Conservation (phyloP, 371 early-diverging fungal genomes). For the Dinochytrium kinnereticum region DNA sequence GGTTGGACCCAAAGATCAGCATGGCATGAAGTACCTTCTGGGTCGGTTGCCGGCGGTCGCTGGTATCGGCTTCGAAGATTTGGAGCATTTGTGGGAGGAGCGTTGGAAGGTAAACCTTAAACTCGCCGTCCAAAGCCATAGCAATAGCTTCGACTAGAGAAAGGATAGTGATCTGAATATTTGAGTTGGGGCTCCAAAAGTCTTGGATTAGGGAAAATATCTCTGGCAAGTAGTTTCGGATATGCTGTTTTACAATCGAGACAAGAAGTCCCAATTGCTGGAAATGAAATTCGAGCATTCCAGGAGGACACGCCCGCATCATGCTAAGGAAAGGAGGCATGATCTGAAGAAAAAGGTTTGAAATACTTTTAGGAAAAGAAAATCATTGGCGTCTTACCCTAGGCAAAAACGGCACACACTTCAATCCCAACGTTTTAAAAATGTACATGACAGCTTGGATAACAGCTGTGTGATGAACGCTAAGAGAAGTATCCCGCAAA, state of each 20-base stretch:
- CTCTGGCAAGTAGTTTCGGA: constrained; percentile 82
- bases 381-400: constrained; percentile 37
- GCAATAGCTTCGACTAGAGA: constrained; percentile 87
- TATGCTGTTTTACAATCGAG: constrained; percentile 88
- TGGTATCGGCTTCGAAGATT: constrained; percentile 76
- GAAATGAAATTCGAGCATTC: constrained; percentile 89
- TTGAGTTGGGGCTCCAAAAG: constrained; percentile 75
- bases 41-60: constrained; percentile 75
- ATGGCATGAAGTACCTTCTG: constrained; percentile 83
- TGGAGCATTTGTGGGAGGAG: constrained; percentile 77
- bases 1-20: constrained; percentile 82
- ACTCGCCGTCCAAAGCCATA: constrained; percentile 85
- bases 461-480: constrained; percentile 83
- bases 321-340: constrained; percentile 61
- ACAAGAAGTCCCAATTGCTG: constrained; percentile 85
- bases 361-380: not conserved
- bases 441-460: constrained; percentile 93
- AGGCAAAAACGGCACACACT: constrained; percentile 64
- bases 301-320: constrained; percentile 77
- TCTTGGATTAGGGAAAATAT: constrained; percentile 80
- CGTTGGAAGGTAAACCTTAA: constrained; percentile 81
- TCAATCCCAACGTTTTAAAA: constrained; percentile 83
- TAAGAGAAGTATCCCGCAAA: constrained; percentile 80
- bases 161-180: constrained; percentile 81
- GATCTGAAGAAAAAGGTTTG: constrained; percentile 39